Conservation (phyloP, 73 alveolate species). For the Paramecium pentaurelia region DNA sequence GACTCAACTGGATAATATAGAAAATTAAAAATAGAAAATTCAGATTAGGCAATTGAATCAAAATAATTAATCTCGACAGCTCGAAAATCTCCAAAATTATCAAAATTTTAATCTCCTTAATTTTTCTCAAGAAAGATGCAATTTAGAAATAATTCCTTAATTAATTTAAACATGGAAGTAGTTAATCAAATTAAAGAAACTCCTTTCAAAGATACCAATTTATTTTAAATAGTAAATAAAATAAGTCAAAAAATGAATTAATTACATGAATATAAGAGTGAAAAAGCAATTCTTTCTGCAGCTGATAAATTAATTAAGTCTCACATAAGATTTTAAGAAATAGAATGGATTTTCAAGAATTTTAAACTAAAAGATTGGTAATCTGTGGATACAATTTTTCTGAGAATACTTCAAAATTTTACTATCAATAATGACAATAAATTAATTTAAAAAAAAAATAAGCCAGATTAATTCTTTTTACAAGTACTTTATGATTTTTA, state of each 20-base stretch:
- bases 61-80: neutral
- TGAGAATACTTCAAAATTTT: neutral
- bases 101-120: neutral
- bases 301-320: slow-evolving; percentile 16
- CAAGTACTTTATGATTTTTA: neutral
- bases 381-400: neutral
- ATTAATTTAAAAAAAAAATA: slow-evolving; percentile 2
- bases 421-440: neutral
- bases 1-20: neutral
- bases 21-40: neutral
- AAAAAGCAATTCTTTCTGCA: neutral
- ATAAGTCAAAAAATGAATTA: neutral
- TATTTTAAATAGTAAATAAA: neutral
- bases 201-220: neutral
- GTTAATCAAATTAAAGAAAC: neutral
- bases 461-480: neutral
- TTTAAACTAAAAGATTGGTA: slow-evolving; percentile 15
- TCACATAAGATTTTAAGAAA: slow-evolving; percentile 43
- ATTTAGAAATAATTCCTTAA: neutral
- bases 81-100: neutral
- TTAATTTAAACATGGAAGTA: neutral
- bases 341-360: slow-evolving; percentile 7
- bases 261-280: neutral
- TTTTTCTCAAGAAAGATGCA: neutral
- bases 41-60: neutral